Base-by-base conservation (phyloP, 768 basidiomycete genomes). In the Pleurotus giganteus region DNA sequence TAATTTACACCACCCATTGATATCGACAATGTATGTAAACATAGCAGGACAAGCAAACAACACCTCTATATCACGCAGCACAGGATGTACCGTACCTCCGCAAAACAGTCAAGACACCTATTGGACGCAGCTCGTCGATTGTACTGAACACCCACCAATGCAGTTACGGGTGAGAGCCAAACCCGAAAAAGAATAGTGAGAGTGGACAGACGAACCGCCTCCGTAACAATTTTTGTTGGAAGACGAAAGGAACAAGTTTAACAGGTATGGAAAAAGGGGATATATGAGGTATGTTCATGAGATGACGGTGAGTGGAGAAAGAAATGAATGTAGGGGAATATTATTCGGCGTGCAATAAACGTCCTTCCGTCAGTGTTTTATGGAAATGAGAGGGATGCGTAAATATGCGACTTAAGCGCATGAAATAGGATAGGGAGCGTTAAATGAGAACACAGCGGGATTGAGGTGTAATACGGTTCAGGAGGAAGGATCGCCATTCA, bases 21-120 rank as follows among this genome's bases (percentile, higher is more conserved):
- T 51, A 51, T 51, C 49, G 49, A 51, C 34, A 51, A 37, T 51
- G 49, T 51, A 51, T 51, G 49, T 51, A 51, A 29, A 51, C 49
- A 51, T 51, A 51, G 49, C 49, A 51, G 31, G 34, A 51, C 49
- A 51, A 51, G 49, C 49, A 51, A 51, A 51, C 49, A 51, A 51
- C 49, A 51, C 49, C 49, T 51, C 49, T 51, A 51, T 51, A 51
- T 51, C 49, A 51, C 34, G n/a, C 34, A 36, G 49, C 34, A 51
- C 49, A 51, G 27, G 26, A 12, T 26, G 32, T 34, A 37, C 49
- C 37, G 49, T 37, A 51, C 34, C 32, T 37, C 34, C 23, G 34
- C 34, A 51, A 51, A 51, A 51, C n/a, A 36, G 49, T 51, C 34
- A 24, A 51, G 49, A 37, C 46, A 32, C 19, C 44, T 34, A 34